Conservation (phyloP, 208 protist species). For the Wallacemonas sp. region DNA sequence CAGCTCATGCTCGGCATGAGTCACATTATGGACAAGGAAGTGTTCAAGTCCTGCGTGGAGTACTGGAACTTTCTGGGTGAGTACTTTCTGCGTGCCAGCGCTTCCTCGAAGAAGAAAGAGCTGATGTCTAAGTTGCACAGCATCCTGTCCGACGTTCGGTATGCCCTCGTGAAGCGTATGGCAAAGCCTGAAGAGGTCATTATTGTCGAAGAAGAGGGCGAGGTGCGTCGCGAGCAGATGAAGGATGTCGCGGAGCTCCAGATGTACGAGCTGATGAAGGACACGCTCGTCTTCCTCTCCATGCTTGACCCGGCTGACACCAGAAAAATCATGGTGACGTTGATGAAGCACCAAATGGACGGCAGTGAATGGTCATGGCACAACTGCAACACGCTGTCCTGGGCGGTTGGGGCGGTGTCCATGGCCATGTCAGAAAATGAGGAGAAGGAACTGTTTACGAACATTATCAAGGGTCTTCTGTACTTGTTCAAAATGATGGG, state of each 20-base stretch:
- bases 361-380: conserved; percentile 95
- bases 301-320: conserved; percentile 95
- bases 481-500: conserved; percentile 95
- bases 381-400: conserved; percentile 98
- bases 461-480: conserved; percentile 98
- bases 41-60: conserved; percentile 99
- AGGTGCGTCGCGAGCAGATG: conserved; percentile 96
- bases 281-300: conserved; percentile 97
- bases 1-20: conserved; percentile 95
- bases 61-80: conserved; percentile 97
- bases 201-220: conserved; percentile 98
- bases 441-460: conserved; percentile 98
- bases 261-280: conserved; percentile 98
- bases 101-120: conserved; percentile 52
- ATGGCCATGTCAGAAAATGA: conserved; percentile 95
- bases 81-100: conserved; percentile 38
- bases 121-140: conserved; percentile 57
- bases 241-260: conserved; percentile 97
- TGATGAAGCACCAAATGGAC: conserved; percentile 82
- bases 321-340: conserved; percentile 94
- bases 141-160: conserved; percentile 91
- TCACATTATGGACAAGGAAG: conserved; percentile 95
- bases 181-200: conserved; percentile 99
- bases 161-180: conserved; percentile 97
- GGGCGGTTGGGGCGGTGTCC: conserved; percentile 98